A percentile compares a stretch with the other conserved stretches of the same genome.
These are phyloP conservation scores for Trametes punicea DNA, from an alignment of 768 basidiomycete species.

Conservation along the genomic window DNA sequence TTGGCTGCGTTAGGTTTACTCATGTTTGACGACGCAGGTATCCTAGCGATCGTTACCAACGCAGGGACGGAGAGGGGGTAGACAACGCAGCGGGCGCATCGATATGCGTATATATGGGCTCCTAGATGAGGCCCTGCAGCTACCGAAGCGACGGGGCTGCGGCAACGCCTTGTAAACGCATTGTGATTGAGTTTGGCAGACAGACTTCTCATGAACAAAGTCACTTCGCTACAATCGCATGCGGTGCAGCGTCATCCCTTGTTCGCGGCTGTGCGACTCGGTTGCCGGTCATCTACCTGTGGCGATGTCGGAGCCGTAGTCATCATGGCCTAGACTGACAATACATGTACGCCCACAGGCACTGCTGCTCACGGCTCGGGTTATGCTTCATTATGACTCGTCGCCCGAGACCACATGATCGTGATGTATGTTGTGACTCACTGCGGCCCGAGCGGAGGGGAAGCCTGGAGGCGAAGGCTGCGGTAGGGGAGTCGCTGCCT, in stretches of 20 bases:
- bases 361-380: too few relatives aligned
- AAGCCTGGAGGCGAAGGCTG: too few relatives aligned
- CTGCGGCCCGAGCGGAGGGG: too few relatives aligned
- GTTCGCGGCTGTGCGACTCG: too few relatives aligned
- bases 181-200: slow-evolving; percentile 1
- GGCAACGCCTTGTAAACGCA: neutral
- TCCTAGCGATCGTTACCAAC: neutral
- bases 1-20: neutral
- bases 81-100: neutral
- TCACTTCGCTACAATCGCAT: neutral
- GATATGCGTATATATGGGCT: neutral
- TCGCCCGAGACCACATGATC: too few relatives aligned
- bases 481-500: too few relatives aligned
- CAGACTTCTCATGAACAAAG: neutral
- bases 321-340: too few relatives aligned
- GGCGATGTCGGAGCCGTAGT: too few relatives aligned
- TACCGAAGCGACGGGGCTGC: neutral
- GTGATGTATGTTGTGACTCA: too few relatives aligned
- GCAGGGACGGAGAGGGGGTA: neutral
- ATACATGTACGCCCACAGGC: too few relatives aligned
- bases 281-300: too few relatives aligned
- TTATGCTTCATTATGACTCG: too few relatives aligned
- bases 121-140: neutral
- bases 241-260: neutral
- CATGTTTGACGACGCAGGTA: neutral